Evolutionary conservation across 129 eudicot species (phyloP).

Genomic region (Kitagawia praeruptora): DNA sequence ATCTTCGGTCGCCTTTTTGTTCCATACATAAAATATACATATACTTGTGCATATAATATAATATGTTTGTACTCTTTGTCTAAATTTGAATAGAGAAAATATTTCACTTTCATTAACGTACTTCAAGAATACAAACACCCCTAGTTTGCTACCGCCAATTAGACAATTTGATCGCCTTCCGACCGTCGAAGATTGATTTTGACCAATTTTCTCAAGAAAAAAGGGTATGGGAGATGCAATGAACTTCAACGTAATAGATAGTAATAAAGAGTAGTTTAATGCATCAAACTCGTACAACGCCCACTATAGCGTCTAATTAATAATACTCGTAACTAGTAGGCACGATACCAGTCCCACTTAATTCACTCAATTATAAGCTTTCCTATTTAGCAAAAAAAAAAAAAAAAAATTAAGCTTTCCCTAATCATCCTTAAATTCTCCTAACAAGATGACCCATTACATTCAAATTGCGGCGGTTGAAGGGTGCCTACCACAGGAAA

Average conservation of each 20-base stretch:
- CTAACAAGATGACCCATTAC: neutral
- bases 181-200: too few species aligned
- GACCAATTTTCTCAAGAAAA: neutral
- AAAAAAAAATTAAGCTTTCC: neutral
- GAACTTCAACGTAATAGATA: neutral
- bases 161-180: neutral
- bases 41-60: too few species aligned
- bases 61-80: neutral
- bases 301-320: too few species aligned
- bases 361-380: too few species aligned
- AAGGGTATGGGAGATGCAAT: neutral
- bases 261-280: too few species aligned
- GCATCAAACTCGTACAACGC: neutral
- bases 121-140: neutral
- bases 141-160: neutral
- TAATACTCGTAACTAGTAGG: neutral
- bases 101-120: neutral
- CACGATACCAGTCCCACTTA: neutral
- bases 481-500: neutral
- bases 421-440: neutral
- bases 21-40: too few species aligned
- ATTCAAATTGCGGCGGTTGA: neutral
- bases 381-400: neutral
- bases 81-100: neutral
- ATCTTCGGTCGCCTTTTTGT: too few species aligned